Base-by-base conservation (phyloP, 2,329 filamentous ascomycete genomes). In the Aspergillus hiratsukae region DNA sequence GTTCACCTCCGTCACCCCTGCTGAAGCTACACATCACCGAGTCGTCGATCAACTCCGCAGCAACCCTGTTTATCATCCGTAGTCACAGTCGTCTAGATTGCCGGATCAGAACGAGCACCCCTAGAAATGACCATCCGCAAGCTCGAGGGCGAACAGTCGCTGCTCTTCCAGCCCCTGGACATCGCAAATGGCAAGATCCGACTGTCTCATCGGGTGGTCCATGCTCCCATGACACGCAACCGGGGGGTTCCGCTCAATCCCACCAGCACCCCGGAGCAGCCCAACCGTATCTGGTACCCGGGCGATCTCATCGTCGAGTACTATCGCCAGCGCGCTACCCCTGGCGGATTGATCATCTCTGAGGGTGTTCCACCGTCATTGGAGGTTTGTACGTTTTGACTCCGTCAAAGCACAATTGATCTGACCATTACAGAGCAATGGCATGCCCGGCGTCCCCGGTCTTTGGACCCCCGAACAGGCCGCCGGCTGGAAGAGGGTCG, bases 211-310 rank as follows among this genome's bases (percentile, higher is more conserved):
- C 78, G 82, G 52, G 69, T 84, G 25, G 72, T 81, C 48, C 66
- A 80, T 61, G 78, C 81, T 1, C 79, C 83, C 2, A 66, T 84
- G 54, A 84, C 82, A 4, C 77, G 82, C 19, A 80, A 80, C 61
- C 76, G 82, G 27, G 79, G 79, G 19, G 77, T 76, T 5, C 80
- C 81, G 3, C 52, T 76, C 40, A 74, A 73, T 10, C 59, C 70
- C 11, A 63, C 69, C 7, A 78, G 75, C 29, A 80, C 76, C 0
- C 63, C 72, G 0, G 78, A 81, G 60, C 76, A 69, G 56, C 77
- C 76, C 48, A 81, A 77, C 65, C 76, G 80, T 41, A 70, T 77
- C 60, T 83, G 80, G 72, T 69, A 78, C 17, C 76, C 76, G 1
- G 73, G 72, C n/a, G 75, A 79, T 51, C 60, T 75, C 27, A 64